Conservation (phyloP, 2,329 filamentous ascomycete species). For the Celoporthe dispersa region DNA sequence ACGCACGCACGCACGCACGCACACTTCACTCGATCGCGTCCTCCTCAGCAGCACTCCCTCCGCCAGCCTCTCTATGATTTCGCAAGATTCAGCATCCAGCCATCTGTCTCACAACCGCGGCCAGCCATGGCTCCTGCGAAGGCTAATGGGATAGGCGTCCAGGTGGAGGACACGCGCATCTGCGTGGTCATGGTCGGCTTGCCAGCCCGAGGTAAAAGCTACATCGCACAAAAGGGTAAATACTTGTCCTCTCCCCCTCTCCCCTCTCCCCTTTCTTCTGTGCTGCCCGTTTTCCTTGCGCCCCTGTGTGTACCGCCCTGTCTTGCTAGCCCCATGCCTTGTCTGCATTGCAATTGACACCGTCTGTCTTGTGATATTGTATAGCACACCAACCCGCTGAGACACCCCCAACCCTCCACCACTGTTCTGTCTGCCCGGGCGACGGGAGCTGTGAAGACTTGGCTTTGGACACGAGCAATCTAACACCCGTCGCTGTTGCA, state of each 20-base stretch:
- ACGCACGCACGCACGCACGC: not conserved
- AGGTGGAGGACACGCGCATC: slow-evolving; percentile 95
- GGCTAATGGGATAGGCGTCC: slow-evolving; percentile 72
- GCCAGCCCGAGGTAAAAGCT: slow-evolving; percentile 92
- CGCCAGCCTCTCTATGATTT: slow-evolving; percentile 21
- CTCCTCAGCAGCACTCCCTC: not conserved
- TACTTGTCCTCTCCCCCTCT: slow-evolving; percentile 21
- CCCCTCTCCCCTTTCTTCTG: slow-evolving; percentile 4
- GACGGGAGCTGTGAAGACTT: slow-evolving; percentile 17
- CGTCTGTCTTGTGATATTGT: slow-evolving; percentile 17
- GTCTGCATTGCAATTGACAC: slow-evolving; percentile 16
- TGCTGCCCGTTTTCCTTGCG: not conserved
- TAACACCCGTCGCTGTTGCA: slow-evolving; percentile 42
- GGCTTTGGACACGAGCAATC: slow-evolving; percentile 30
- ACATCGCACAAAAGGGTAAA: slow-evolving; percentile 95
- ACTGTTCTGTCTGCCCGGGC: slow-evolving; percentile 15
- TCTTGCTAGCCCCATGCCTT: not conserved
- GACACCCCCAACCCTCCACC: slow-evolving; percentile 25
- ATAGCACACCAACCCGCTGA: slow-evolving; percentile 26
- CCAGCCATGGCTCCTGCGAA: slow-evolving; percentile 48
- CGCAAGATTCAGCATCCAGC: slow-evolving; percentile 9
- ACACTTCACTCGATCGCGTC: slow-evolving; percentile 9
- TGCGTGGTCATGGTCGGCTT: slow-evolving; percentile 99
- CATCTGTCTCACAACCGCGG: slow-evolving; percentile 12
- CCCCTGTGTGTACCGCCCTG: not conserved